Evolutionary conservation across 1,284 basidiomycete species (phyloP), one percentile per base, ranked within the genome.

Genomic region (Ceratorhiza oryzae-sativae): DNA sequence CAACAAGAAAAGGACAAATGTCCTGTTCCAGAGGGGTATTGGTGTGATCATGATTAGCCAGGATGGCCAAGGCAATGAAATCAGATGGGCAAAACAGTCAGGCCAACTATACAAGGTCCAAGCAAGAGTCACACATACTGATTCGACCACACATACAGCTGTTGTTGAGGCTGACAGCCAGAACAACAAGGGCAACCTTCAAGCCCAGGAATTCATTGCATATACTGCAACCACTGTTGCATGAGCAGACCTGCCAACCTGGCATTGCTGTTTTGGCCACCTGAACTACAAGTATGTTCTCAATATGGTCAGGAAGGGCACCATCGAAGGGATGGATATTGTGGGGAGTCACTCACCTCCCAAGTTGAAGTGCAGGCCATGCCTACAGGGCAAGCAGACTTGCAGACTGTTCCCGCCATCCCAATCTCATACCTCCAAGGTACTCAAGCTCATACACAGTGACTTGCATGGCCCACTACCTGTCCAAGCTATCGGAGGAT

Each of bases 401-500:
- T 55, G 72, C 20, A 42, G 62, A 15, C 59, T 48, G 23, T 71
- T 39, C 36, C 6, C 36, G 36, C 13, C 36, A 13, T 39, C 36
- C 36, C 8, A 39, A 39, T 39, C 36, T 6, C 6, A 39, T 39
- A 39, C 36, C 36, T 39, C 36, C 1, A 20, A 67, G 20, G 62
- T 74, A 34, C 73, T 81, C 15, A 76, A 78, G 13, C 77, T 80
- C 10, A 75, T 82, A n/a, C 81, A 81, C 74, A 74, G 42, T n/a
- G 61, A 63, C 32, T 18, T 63, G 10, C 46, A 49, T 46, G 61
- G 61, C 15, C 41, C 41, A 9, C 18, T 32, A 30, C 25, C 61
- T 23, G 61, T 63, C 2, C 27, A 27, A 32, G 45, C 61, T 8
- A 13, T 48, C 18, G 45, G 45, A 27, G 61, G 61, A 2, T 5